Base-by-base conservation (phyloP, 805 yeast genomes). In the Hanseniaspora jakobsenii region DNA sequence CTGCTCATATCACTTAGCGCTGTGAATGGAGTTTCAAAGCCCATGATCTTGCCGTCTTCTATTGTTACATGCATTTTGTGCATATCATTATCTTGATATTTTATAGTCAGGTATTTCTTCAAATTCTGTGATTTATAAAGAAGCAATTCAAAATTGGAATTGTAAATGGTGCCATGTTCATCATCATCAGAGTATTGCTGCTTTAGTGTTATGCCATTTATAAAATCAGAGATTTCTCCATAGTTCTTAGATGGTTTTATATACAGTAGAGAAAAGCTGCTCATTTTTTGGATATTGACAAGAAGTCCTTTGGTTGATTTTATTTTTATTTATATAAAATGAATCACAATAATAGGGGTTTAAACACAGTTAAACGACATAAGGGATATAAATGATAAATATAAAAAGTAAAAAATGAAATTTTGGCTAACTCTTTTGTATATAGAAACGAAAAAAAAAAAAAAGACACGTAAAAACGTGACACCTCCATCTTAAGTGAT, bases 81-180 rank as follows among this genome's bases (percentile, higher is more conserved):
- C n/a, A 12, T 28, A 16, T n/a, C 9, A 9, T 13, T 16, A 7
- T 23, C 6, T 13, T 28, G 31, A 23, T 28, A 42, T 8, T 35
- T 30, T 8, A 42, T 42, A n/a, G 39, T 35, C n/a, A 42, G 27
- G 14, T 42, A 42, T 16, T 42, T 42, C 30, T 42, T 23, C 10
- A 42, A 23, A 8, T 26, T 37, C 16, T 35, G 31, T 12, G 46
- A 42, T 28, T 42, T 42, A 32, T 42, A 42, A 9, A 42, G 16
- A 17, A 42, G 28, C 18, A 42, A 7, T n/a, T 29, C 18, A 26
- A 32, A 42, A 23, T 42, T 34, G 12, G 19, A 22, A 24, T 24
- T 24, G 10, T 24, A 10, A 28, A 13, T 13, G 13, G 8, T 10
- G 4, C 18, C 32, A 9, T 27, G 13, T 34, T 21, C 28, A 6